phyloP scores from a whole-genome alignment of 495 filamentous ascomycete genomes.

The Trichoderma reesei region DNA sequence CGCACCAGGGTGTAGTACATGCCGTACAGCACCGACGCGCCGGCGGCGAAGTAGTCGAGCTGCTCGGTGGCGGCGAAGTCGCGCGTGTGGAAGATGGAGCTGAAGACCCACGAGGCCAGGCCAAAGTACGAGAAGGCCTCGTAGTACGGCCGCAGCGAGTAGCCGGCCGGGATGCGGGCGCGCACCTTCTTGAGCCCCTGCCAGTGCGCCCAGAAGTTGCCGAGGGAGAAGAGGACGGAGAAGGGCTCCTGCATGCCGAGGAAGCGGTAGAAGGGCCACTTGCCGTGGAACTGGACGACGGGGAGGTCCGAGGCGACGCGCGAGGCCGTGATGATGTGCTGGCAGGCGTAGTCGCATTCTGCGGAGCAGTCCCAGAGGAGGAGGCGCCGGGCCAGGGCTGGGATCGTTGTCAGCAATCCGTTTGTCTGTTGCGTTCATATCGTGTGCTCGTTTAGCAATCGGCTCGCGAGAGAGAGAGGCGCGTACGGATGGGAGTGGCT shows the following conservation, averaged over 20 bases:
- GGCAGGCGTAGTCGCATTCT: conserved; percentile 98
- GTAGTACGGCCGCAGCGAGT: conserved; percentile 75
- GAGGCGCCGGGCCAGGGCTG: conserved; percentile 58
- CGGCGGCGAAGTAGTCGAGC: conserved; percentile 91
- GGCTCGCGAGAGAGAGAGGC: conserved; percentile 8
- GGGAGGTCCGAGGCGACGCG: conserved; percentile 56
- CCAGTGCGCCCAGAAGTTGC: conserved; percentile 85
- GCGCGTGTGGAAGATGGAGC: conserved; percentile 80
- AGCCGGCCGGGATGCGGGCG: conserved; percentile 55
- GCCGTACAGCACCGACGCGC: conserved; percentile 83
- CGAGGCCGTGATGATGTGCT: conserved; percentile 77
- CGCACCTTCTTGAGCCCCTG: conserved; percentile 62
- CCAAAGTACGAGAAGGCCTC: conserved; percentile 70
- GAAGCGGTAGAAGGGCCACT: conserved; percentile 92
- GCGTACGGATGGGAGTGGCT: conserved; percentile 45
- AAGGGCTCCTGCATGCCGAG: conserved; percentile 91
- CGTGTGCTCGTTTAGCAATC: background rate
- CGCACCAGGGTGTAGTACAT: conserved; percentile 75
- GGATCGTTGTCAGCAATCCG: background rate
- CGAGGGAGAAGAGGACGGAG: conserved; percentile 81
- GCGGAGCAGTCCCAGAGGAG: conserved; percentile 72
- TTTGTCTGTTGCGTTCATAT: background rate
- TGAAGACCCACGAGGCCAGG: conserved; percentile 74
- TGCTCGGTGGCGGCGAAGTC: conserved; percentile 84
- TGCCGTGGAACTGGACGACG: conserved; percentile 93